Percentiles rank a stretch among this genome's conserved stretches.
phyloP scores from a whole-genome alignment of 768 basidiomycete species.

The Boletales sp. region DNA sequence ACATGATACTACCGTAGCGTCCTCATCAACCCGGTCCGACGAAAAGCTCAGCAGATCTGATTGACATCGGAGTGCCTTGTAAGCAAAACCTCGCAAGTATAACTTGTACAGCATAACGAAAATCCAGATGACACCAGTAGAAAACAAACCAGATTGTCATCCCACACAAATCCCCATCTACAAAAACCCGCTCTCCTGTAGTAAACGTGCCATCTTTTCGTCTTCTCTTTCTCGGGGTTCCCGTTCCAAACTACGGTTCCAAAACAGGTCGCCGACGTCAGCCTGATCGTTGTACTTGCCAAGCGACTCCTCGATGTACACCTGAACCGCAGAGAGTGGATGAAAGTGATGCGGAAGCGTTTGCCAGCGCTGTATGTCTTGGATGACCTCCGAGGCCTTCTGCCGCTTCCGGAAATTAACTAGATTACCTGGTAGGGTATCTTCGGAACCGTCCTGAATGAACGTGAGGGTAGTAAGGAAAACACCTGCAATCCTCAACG shows the following conservation, averaged over 20 bases:
- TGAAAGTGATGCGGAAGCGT: slow-evolving; percentile 84
- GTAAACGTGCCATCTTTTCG: slow-evolving; percentile 89
- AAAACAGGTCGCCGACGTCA: slow-evolving; percentile 74
- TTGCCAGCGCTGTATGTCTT: slow-evolving; percentile 96
- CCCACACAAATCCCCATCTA: slow-evolving; percentile 27
- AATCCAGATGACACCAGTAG: slow-evolving; percentile 1
- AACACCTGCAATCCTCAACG: slow-evolving; percentile 55
- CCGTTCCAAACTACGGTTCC: slow-evolving; percentile 79
- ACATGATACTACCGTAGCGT: too few relatives aligned
- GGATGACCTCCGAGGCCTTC: slow-evolving; percentile 93
- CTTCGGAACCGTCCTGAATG: slow-evolving; percentile 94
- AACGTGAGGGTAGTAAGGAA: slow-evolving; percentile 97
- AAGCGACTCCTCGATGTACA: slow-evolving; percentile 78
- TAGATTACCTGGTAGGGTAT: slow-evolving; percentile 70
- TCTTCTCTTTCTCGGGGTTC: slow-evolving; percentile 96
- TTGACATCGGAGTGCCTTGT: slow-evolving; percentile 1
- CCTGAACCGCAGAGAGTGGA: slow-evolving; percentile 59
- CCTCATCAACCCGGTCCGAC: too few relatives aligned
- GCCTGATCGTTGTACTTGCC: slow-evolving; percentile 64
- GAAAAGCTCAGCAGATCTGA: not conserved
- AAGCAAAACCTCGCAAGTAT: slow-evolving; percentile 12
- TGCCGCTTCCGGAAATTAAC: slow-evolving; percentile 97
- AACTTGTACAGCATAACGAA: slow-evolving; percentile 20
- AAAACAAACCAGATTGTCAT: slow-evolving; percentile 6
- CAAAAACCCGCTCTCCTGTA: slow-evolving; percentile 88